Evolutionary conservation across 495 filamentous ascomycete genomes (phyloP).

Genomic region (Lichenothelia convexa): DNA sequence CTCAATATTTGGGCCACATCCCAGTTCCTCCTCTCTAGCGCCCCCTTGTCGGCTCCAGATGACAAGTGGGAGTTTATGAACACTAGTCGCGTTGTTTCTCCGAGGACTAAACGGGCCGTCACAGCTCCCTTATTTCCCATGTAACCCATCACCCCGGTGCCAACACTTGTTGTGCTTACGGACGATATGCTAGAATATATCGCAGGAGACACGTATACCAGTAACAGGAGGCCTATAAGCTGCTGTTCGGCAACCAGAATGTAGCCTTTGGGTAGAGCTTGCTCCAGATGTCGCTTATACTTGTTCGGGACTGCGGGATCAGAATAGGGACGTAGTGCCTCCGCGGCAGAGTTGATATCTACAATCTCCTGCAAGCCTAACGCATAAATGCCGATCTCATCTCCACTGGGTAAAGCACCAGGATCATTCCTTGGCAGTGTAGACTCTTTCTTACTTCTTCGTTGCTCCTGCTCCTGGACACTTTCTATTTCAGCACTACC

Average conservation of each 20-base stretch:
- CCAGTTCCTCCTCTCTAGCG: conserved; percentile 74
- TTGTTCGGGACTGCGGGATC: conserved; percentile 50
- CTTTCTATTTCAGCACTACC: conserved; percentile 16
- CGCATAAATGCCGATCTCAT: conserved; percentile 73
- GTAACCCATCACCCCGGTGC: conserved; percentile 78
- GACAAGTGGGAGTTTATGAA: conserved; percentile 86
- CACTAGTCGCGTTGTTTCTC: conserved; percentile 72
- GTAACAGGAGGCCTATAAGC: conserved; percentile 65
- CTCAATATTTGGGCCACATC: conserved; percentile 61
- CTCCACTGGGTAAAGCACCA: conserved; percentile 24
- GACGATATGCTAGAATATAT: conserved; percentile 53
- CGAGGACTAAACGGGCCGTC: conserved; percentile 62
- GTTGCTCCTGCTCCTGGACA: conserved; percentile 25
- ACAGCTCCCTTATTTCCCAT: conserved; percentile 94
- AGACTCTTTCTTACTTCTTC: conserved; percentile 19
- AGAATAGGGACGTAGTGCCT: conserved; percentile 48
- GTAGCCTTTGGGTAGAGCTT: conserved; percentile 61
- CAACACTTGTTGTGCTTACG: conserved; percentile 59
- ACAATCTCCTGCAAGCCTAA: conserved; percentile 85
- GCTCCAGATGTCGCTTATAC: conserved; percentile 59
- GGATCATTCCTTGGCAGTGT: conserved; percentile 23
- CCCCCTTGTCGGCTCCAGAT: conserved; percentile 59
- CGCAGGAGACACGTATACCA: conserved; percentile 66
- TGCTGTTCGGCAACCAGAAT: conserved; percentile 60
- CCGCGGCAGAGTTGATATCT: conserved; percentile 53